phyloP scores from a whole-genome alignment of 2,329 filamentous ascomycete species.

The Eutypa lata region DNA sequence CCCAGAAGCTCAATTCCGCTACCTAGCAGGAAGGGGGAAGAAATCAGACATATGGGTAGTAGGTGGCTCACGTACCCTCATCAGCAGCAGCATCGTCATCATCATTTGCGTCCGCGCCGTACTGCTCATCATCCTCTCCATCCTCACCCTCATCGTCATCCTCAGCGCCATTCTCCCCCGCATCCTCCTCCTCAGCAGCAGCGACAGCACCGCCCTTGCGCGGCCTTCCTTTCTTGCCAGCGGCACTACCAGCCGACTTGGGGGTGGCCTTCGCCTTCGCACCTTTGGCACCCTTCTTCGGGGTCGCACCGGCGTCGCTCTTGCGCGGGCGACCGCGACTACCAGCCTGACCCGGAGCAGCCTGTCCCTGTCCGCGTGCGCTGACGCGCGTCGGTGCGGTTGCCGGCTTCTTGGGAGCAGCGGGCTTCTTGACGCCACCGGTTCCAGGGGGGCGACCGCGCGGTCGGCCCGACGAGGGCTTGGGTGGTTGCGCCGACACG shows the following conservation, averaged over 20 bases:
- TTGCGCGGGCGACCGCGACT: constrained; percentile 26
- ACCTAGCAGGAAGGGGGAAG: no score
- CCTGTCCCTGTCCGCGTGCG: no score
- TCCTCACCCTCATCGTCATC: constrained; percentile 23
- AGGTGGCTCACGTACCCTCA: background rate
- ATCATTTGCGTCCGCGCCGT: constrained; percentile 13
- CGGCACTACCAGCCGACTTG: constrained; percentile 15
- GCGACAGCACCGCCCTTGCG: constrained; percentile 22
- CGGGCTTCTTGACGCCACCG: no score
- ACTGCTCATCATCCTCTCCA: constrained; percentile 15
- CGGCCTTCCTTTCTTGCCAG: constrained; percentile 15
- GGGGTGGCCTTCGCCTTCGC: constrained; percentile 9
- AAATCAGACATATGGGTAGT: background rate
- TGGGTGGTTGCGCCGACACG: no score
- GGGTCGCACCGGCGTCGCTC: constrained; percentile 15
- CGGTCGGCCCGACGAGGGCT: no score
- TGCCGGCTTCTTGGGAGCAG: constrained; percentile 26
- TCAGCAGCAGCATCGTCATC: background rate
- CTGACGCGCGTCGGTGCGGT: no score
- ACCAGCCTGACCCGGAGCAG: no score
- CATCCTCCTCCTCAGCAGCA: background rate
- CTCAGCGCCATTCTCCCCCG: constrained; percentile 10
- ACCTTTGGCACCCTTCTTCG: constrained; percentile 20
- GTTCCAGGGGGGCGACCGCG: no score
- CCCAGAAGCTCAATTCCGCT: no score